Evolutionary conservation across 768 basidiomycete genomes (phyloP), one percentile per base, ranked within the genome.

Genomic region (Termitomyces sp.): DNA sequence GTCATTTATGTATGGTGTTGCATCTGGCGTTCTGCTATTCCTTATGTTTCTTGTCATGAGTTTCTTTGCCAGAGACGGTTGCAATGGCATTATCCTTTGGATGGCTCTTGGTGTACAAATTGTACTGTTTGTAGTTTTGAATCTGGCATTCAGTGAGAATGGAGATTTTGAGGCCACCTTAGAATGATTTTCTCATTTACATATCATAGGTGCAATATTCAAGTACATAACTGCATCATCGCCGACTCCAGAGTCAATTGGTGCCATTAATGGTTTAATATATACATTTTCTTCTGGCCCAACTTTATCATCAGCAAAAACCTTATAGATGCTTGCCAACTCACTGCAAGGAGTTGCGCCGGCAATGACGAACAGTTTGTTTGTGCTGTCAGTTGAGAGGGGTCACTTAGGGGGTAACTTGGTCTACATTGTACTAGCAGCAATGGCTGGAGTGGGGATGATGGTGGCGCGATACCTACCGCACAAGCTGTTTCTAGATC

Each of bases 201-300:
- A 35, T 10, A 24, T 9, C 4, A 38, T 53, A 88, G 88, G 86
- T 22, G 81, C 85, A 47, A 71, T 88, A 26, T 88, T 87, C 69
- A 86, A 90, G 55, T 87, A 81, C 62, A 84, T 90, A 58, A 75
- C 79, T 26, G 81, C 80, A 2, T 76, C 86, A 14, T 73, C 88
- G 1, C 87, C 88, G 7, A 85, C 84, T 56, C 77, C 76, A 43
- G 79, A 80, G 6, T 81, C 84, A 10, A 72, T 89, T 12, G 88
- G 88, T 8, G 79, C 85, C 2, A 86, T 83, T 12, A 88, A 89
- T 61, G 88, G 88, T 0, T 40, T 63, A n/a, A 63, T 62, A 55
- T 1, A 44, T 50, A 13, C 7, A 2, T 28, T 47, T n/a, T 35
- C 35, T 12, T 43, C 16, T 10, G 1, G 13, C 2, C 4, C 26